Conservation (phyloP, 106 monocot species). For the Platanthera guangdongensis region DNA sequence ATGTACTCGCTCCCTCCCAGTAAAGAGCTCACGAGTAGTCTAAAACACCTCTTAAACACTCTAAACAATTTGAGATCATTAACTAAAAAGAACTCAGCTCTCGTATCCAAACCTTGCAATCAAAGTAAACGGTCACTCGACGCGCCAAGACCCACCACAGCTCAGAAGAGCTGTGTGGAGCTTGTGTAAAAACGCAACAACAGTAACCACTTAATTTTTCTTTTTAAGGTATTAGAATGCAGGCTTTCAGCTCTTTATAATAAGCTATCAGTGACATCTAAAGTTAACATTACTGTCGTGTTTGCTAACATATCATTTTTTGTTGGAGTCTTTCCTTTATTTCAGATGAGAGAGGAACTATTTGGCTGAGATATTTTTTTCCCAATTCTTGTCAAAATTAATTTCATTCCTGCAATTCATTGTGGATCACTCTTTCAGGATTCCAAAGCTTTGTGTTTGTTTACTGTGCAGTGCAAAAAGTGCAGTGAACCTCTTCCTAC, state of each 20-base stretch:
- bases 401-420: not conserved
- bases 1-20: too few species aligned
- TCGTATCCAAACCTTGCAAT: too few species aligned
- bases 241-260: not conserved
- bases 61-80: too few species aligned
- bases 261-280: not conserved
- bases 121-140: too few species aligned
- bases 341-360: not conserved
- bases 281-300: not conserved
- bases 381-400: not conserved
- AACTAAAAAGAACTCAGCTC: too few species aligned
- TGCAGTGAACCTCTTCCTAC: constrained; percentile 60
- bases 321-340: not conserved
- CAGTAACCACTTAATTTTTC: too few species aligned
- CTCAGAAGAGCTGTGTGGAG: too few species aligned
- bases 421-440: not conserved
- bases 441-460: not conserved
- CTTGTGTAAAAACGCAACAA: too few species aligned
- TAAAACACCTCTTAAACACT: too few species aligned
- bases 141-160: too few species aligned
- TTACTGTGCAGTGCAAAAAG: constrained; percentile 69
- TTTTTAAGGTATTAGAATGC: not conserved
- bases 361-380: not conserved
- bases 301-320: not conserved
- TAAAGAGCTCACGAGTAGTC: too few species aligned